Evolutionary conservation across 2,329 filamentous ascomycete genomes (phyloP).

Genomic region (Aureobasidium sp.): DNA sequence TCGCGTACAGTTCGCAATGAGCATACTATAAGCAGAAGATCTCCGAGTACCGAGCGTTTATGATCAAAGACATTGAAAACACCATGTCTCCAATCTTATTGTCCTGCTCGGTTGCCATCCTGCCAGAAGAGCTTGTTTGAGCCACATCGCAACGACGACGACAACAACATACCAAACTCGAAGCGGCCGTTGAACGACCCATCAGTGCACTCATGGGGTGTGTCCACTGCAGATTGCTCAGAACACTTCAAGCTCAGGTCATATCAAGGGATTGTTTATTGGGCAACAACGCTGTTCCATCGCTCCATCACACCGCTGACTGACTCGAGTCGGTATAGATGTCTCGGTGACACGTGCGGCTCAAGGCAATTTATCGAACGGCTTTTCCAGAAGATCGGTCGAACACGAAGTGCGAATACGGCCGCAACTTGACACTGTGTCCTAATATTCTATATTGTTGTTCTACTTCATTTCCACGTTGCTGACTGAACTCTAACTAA

Average conservation of each 20-base stretch:
- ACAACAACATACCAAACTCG: background rate
- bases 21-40: background rate
- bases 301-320: background rate
- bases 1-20: background rate
- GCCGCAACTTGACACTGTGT: background rate
- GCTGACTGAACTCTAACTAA: background rate
- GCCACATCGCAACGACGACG: background rate
- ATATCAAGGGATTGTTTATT: background rate
- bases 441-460: conserved; percentile 1
- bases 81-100: conserved; percentile 2
- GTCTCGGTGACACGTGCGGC: conserved; percentile 11
- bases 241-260: background rate
- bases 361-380: conserved; percentile 10
- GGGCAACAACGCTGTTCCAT: background rate
- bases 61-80: background rate
- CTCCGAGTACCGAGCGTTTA: background rate
- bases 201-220: background rate
- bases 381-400: conserved; percentile 11
- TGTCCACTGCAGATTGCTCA: background rate
- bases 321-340: background rate
- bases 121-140: conserved; percentile 7
- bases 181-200: conserved; percentile 4
- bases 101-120: background rate
- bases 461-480: conserved; percentile 11
- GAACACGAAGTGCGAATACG: conserved; percentile 7